These are phyloP conservation scores for Botryotinia convoluta DNA, from an alignment of 2,329 filamentous ascomycete genomes.

Conservation along the genomic window DNA sequence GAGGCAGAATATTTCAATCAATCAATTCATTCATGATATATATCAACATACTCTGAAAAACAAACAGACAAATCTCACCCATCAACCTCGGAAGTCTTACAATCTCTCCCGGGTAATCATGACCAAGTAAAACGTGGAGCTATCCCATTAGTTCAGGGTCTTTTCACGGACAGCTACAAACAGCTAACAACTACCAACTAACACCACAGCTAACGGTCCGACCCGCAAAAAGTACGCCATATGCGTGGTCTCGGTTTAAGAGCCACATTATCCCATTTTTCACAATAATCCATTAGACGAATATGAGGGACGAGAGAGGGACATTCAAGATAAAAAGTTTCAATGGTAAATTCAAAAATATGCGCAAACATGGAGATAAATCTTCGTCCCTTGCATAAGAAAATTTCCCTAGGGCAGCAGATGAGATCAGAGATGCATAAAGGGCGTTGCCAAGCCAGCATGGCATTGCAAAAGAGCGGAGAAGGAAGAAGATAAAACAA, in stretches of 20 bases:
- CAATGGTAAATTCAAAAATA: background rate
- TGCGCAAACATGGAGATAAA: background rate
- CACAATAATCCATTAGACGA: background rate
- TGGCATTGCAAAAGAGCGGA: background rate
- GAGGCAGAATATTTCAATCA: background rate
- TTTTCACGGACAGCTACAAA: background rate
- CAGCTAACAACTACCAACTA: background rate
- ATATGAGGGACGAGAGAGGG: background rate
- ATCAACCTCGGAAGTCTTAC: background rate
- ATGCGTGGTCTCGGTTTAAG: background rate
- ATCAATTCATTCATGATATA: background rate
- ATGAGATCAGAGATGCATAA: constrained; percentile 7
- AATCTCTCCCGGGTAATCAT: background rate
- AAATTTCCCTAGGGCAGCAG: background rate
- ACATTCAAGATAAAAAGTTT: background rate
- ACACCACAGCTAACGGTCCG: background rate
- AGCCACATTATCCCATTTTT: background rate
- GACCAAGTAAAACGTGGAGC: constrained; percentile 1
- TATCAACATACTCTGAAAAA: background rate
- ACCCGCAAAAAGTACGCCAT: constrained; percentile 1
- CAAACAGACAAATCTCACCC: background rate
- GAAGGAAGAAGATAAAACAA: background rate
- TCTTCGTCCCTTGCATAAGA: background rate
- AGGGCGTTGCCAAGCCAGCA: background rate
- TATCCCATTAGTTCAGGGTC: constrained; percentile 1